These are phyloP conservation scores for Beverwykella pulmonaria DNA, from an alignment of 495 filamentous ascomycete species.

Conservation along the genomic window DNA sequence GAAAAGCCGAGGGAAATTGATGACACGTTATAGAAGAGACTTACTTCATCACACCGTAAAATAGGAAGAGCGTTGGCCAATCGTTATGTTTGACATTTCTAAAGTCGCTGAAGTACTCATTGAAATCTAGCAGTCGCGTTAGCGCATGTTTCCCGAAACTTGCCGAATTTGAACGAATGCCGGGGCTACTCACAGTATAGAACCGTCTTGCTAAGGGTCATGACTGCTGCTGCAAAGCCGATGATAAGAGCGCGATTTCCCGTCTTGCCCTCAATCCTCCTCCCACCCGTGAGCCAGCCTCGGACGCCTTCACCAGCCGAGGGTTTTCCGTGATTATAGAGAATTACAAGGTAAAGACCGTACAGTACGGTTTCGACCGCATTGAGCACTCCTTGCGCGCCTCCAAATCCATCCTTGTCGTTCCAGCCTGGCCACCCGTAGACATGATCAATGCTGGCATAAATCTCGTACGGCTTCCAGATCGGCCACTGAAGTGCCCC, in stretches of 20 bases:
- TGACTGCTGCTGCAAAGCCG: constrained; percentile 68
- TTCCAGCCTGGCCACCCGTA: constrained; percentile 82
- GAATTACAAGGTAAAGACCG: constrained; percentile 65
- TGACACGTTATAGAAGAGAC: constrained; percentile 3
- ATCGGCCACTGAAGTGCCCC: constrained; percentile 73
- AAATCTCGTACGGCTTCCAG: constrained; percentile 79
- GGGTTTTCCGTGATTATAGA: constrained; percentile 54
- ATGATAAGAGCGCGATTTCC: constrained; percentile 68
- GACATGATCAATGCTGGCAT: constrained; percentile 77
- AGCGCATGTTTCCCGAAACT: background rate
- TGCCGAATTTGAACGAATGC: background rate
- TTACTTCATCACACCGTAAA: constrained; percentile 49
- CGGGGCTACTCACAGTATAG: constrained; percentile 75
- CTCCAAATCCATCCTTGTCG: constrained; percentile 74
- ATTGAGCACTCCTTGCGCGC: constrained; percentile 75
- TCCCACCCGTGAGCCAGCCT: constrained; percentile 51
- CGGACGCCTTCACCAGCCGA: constrained; percentile 42
- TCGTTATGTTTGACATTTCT: constrained; percentile 79
- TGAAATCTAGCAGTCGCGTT: constrained; percentile 59
- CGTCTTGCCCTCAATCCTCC: constrained; percentile 58
- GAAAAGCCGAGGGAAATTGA: background rate
- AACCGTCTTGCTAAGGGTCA: constrained; percentile 87
- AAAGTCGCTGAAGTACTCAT: constrained; percentile 77
- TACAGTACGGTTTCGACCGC: constrained; percentile 72
- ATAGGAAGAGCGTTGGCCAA: constrained; percentile 53